Evolutionary conservation across 148 eudicot species (phyloP).

Genomic region (Chenopodium formosanum): DNA sequence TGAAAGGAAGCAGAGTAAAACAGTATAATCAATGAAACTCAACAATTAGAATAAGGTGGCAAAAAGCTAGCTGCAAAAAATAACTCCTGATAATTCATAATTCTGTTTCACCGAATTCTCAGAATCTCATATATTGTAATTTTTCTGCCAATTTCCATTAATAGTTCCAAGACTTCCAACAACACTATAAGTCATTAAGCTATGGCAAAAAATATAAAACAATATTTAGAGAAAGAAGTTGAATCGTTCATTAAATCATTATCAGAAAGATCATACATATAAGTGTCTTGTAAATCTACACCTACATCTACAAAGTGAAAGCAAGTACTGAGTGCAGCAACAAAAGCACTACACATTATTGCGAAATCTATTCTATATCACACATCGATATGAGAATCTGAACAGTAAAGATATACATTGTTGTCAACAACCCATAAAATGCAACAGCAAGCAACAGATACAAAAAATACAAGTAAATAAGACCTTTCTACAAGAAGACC

Average conservation of each 20-base stretch:
- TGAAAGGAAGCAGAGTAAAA: not conserved
- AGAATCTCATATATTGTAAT: not conserved
- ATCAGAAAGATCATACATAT: slow-evolving; percentile 32
- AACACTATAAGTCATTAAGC: not conserved
- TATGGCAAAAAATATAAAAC: not conserved
- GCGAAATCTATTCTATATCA: slow-evolving; percentile 28
- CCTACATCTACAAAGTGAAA: slow-evolving; percentile 30
- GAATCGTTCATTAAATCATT: slow-evolving; percentile 32
- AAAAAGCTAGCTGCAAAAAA: not conserved
- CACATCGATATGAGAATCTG: slow-evolving; percentile 23
- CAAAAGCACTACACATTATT: slow-evolving; percentile 27
- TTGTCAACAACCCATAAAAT: slow-evolving; percentile 39
- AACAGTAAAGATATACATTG: slow-evolving; percentile 42
- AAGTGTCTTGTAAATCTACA: slow-evolving; percentile 33
- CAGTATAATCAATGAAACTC: not conserved
- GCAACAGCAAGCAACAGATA: slow-evolving; percentile 32
- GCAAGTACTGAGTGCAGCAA: slow-evolving; percentile 26
- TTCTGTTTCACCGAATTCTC: not conserved
- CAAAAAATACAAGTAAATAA: slow-evolving; percentile 12
- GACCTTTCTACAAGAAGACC: slow-evolving; percentile 38
- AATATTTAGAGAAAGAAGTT: slow-evolving; percentile 10
- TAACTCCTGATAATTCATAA: not conserved
- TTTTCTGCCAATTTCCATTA: not conserved
- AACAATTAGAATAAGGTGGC: too few species aligned
- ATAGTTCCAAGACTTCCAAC: slow-evolving; percentile 1